Conservation (phyloP, 495 filamentous ascomycete genomes). For the Cetradonia linearis region DNA sequence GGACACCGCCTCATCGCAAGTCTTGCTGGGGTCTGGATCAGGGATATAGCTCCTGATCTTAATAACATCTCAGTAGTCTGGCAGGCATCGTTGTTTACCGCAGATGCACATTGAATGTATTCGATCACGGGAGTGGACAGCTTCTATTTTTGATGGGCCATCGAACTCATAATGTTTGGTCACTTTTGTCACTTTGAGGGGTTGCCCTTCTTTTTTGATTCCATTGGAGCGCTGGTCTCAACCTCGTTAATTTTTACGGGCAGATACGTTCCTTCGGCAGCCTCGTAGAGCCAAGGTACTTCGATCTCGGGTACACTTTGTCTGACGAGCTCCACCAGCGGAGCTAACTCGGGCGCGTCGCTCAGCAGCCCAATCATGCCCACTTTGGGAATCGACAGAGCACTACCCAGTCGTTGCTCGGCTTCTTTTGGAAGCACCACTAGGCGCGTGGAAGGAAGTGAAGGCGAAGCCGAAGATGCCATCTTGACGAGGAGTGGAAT, state of each 20-base stretch:
- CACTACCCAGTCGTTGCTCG: constrained; percentile 40
- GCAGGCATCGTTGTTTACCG: not conserved
- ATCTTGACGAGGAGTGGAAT: constrained; percentile 47
- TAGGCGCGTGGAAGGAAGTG: constrained; percentile 37
- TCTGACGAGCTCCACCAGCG: constrained; percentile 42
- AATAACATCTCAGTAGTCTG: not conserved
- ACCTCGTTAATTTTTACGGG: constrained; percentile 17
- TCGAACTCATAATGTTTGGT: not conserved
- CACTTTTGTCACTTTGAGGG: not conserved
- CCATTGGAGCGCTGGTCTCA: constrained; percentile 4
- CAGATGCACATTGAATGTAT: not conserved
- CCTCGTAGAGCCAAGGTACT: constrained; percentile 31
- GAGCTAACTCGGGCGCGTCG: constrained; percentile 37
- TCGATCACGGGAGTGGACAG: not conserved
- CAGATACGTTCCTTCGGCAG: constrained; percentile 19
- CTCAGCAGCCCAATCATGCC: constrained; percentile 46
- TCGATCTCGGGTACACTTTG: constrained; percentile 35
- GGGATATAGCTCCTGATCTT: not conserved
- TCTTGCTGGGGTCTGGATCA: not conserved
- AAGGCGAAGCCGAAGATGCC: constrained; percentile 35
- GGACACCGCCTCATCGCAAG: not conserved
- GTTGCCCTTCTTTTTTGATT: not conserved
- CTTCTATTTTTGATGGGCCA: not conserved
- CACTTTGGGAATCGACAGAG: constrained; percentile 47
- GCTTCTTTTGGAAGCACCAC: constrained; percentile 44